Conservation (phyloP, 1,284 basidiomycete species). For the Lentinus polychrous region DNA sequence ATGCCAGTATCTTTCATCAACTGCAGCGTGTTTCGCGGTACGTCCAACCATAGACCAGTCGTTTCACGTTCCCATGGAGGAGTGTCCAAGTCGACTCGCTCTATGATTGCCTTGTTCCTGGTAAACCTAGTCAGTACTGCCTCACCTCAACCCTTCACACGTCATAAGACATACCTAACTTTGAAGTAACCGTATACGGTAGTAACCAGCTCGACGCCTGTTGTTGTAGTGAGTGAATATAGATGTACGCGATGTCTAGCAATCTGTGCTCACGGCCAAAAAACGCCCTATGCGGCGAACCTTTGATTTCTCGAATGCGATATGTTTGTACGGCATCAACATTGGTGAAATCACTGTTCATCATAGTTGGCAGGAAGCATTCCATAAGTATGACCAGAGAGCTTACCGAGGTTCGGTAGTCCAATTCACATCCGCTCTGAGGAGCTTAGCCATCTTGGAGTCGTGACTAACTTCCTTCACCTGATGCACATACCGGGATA, state of each 20-base stretch:
- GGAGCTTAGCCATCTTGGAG: slow-evolving; percentile 62
- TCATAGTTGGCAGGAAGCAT: slow-evolving; percentile 2
- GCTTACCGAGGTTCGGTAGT: slow-evolving; percentile 68
- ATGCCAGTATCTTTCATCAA: slow-evolving; percentile 55
- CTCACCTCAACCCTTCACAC: not conserved
- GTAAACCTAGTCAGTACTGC: not conserved
- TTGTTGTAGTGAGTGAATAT: not conserved
- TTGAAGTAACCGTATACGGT: slow-evolving; percentile 72
- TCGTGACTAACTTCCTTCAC: slow-evolving; percentile 82
- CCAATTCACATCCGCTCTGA: slow-evolving; percentile 77
- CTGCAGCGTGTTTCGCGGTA: slow-evolving; percentile 49
- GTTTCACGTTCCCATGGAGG: slow-evolving; percentile 75
- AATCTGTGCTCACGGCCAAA: slow-evolving; percentile 57
- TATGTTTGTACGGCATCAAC: slow-evolving; percentile 75
- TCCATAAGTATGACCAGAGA: not conserved
- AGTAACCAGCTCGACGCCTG: slow-evolving; percentile 64
- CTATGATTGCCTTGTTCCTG: slow-evolving; percentile 65
- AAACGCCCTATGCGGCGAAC: slow-evolving; percentile 52
- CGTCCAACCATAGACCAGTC: slow-evolving; percentile 82
- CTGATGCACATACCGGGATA: slow-evolving; percentile 28
- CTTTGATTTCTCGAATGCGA: slow-evolving; percentile 66
- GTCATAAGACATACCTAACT: slow-evolving; percentile 41
- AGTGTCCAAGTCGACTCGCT: slow-evolving; percentile 75
- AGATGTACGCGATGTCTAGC: not conserved
- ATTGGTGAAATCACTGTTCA: slow-evolving; percentile 65